Evolutionary conservation across 257 asterid genomes (phyloP).

Genomic region (Nicotiana sylvestris): DNA sequence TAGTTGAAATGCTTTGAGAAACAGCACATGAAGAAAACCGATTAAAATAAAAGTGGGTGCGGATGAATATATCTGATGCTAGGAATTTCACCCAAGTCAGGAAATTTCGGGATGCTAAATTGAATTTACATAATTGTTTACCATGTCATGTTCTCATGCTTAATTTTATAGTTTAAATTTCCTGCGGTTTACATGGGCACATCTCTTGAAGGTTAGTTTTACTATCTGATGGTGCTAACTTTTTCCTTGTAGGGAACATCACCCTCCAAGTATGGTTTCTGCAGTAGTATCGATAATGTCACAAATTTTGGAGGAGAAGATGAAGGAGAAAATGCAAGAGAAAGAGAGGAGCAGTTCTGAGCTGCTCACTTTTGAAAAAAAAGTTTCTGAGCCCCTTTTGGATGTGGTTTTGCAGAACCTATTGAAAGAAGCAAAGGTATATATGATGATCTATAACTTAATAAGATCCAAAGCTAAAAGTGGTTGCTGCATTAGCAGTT

Average conservation of each 20-base stretch:
- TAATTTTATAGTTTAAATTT: not conserved
- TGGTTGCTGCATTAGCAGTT: not conserved
- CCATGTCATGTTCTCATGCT: not conserved
- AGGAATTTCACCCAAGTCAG: not conserved
- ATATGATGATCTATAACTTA: not conserved
- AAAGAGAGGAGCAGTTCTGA: constrained; percentile 30
- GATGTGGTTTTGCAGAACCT: constrained; percentile 74
- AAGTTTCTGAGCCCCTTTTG: constrained; percentile 47
- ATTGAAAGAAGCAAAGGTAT: constrained; percentile 61
- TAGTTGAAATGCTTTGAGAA: not conserved
- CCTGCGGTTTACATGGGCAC: not conserved
- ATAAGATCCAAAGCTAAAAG: not conserved
- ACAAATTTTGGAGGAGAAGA: constrained; percentile 55
- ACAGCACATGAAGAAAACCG: not conserved
- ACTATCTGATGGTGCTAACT: constrained; percentile 10
- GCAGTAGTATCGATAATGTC: constrained; percentile 63
- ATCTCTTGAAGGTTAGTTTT: not conserved
- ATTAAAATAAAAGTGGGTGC: not conserved
- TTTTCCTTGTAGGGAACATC: constrained; percentile 56
- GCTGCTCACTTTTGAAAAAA: constrained; percentile 31
- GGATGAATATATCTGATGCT: not conserved
- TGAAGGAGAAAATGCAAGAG: constrained; percentile 23
- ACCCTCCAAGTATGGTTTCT: constrained; percentile 54
- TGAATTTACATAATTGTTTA: not conserved
- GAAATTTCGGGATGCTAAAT: not conserved